phyloP scores from a whole-genome alignment of 2,329 filamentous ascomycete species.

The Myriosclerotinia scirpicola region DNA sequence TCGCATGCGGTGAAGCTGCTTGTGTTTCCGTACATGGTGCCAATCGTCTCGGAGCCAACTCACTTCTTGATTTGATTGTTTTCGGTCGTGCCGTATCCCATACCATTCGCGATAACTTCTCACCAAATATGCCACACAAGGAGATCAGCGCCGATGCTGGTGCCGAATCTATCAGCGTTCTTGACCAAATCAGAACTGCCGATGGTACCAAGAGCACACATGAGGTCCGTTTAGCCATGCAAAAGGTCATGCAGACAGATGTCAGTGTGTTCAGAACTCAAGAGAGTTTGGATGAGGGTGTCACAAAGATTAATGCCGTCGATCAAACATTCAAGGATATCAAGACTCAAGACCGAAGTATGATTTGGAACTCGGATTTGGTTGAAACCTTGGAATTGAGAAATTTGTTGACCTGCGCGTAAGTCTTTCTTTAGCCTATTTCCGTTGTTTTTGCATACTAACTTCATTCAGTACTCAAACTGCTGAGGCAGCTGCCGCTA shows the following conservation, averaged over 20 bases:
- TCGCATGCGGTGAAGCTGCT: constrained; percentile 50
- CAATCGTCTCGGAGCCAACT: constrained; percentile 50
- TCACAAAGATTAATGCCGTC: constrained; percentile 80
- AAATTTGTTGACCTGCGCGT: constrained; percentile 95
- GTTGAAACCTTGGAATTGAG: constrained; percentile 94
- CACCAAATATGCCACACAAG: constrained; percentile 55
- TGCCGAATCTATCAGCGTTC: constrained; percentile 78
- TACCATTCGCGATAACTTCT: constrained; percentile 72
- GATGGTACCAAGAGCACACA: constrained; percentile 63
- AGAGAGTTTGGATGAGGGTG: constrained; percentile 90
- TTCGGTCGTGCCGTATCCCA: constrained; percentile 71
- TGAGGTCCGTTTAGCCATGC: constrained; percentile 88
- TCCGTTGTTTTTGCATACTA: neutral
- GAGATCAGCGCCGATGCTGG: constrained; percentile 63
- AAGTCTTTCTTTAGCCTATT: constrained; percentile 44
- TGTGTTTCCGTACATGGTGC: constrained; percentile 52
- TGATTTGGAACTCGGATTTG: constrained; percentile 99
- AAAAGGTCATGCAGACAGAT: constrained; percentile 97
- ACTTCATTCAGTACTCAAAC: constrained; percentile 70
- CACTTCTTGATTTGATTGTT: constrained; percentile 51
- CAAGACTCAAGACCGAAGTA: constrained; percentile 95
- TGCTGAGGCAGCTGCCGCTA: constrained; percentile 82
- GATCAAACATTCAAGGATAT: constrained; percentile 79
- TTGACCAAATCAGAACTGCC: constrained; percentile 57
- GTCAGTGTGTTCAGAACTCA: constrained; percentile 91